Evolutionary conservation across 495 filamentous ascomycete species (phyloP), one percentile per base, ranked within the genome.

Genomic region (Penicillium atrosanguineum): DNA sequence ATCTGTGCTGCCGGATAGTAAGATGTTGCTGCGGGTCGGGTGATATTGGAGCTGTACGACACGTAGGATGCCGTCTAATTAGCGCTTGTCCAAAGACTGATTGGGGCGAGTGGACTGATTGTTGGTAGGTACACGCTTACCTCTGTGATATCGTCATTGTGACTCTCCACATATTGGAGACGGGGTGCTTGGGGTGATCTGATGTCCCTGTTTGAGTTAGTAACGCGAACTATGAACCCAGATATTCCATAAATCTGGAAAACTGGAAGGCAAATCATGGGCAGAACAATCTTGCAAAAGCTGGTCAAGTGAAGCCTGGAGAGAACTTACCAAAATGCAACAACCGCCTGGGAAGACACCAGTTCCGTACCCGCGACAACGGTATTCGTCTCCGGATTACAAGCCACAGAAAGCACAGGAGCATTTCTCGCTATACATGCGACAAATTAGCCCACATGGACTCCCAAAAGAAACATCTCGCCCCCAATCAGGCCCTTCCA

Each of bases 1-100:
- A 74, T 98, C 94, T n/a, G 91, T 96, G 47, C 88, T 91, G 53
- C 90, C 91, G 28, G 90, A 91, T 18, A 96, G 78, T 14, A 97
- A 78, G 28, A 87, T 75, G 46, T 80, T 73, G 31, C 81, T 78
- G 29, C 71, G 69, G 36, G 69, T 78, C 38, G 87, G 86, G 70
- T 92, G 87, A 62, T 87, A 90, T 69, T 84, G 80, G 11, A 95
- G 78, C 80, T 88, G 68, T 38, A 54, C 34, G 26, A 52, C 51
- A 23, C 28, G 34, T 46, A 60, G 31, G 28, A 25, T 48, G 31
- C 23, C 48, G 48, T 56, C 47, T 53, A 48, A 56, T 61, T 50
- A 53, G 45, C 45, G 36, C 16, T 8, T 8, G 15, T 50, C 3
- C 7, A 1, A 14, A 4, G 37, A 11, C 12, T 7, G 3, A 42